Evolutionary conservation across 225 moss, liverwort and hornwort species (phyloP).

Genomic region (Pleurozium schreberi): DNA sequence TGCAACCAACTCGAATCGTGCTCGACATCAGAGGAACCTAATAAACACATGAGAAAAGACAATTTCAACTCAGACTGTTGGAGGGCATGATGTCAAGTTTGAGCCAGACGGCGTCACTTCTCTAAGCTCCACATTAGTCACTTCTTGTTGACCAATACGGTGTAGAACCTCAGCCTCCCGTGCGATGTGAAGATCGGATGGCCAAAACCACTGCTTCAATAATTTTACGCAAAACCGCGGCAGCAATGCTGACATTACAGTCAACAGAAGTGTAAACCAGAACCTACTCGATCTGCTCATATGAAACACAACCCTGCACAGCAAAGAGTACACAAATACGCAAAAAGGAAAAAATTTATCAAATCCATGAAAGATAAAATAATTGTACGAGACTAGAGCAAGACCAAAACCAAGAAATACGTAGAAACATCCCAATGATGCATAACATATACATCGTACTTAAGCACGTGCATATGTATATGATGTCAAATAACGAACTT

Average conservation of each 20-base stretch:
- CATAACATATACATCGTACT: background rate
- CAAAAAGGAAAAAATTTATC: background rate
- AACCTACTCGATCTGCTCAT: constrained; percentile 34
- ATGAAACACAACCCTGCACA: constrained; percentile 58
- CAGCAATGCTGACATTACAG: constrained; percentile 46
- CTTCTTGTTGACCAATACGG: background rate
- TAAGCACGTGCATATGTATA: background rate
- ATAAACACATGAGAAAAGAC: background rate
- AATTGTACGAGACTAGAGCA: too few relatives aligned
- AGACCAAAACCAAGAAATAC: too few relatives aligned
- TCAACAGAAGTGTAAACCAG: constrained; percentile 51
- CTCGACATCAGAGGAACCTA: background rate
- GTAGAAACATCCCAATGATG: too few relatives aligned
- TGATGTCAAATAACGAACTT: background rate
- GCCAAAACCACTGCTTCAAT: constrained; percentile 42
- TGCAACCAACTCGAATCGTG: background rate
- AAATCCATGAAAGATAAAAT: too few relatives aligned
- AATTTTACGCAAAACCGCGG: constrained; percentile 57
- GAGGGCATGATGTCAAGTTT: background rate
- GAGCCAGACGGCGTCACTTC: constrained; percentile 12
- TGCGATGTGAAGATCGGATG: constrained; percentile 63
- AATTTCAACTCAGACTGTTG: background rate
- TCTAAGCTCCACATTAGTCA: constrained; percentile 36
- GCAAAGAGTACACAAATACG: background rate
- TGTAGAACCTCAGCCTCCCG: constrained; percentile 54